phyloP scores from a whole-genome alignment of 371 early-diverging fungal genomes.

The Circinella umbellata region DNA sequence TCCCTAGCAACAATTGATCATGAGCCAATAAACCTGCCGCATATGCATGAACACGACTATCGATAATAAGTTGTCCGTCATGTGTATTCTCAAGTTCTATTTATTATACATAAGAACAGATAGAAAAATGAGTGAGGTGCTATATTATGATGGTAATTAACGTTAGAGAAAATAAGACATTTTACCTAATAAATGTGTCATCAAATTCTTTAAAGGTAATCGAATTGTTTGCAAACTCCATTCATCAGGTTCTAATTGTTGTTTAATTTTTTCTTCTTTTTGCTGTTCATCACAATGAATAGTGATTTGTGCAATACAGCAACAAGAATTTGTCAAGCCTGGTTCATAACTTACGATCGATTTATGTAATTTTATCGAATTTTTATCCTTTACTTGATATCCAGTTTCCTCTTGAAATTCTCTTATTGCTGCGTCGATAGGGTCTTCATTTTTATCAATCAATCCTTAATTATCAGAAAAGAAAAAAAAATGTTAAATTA shows the following conservation, averaged over 20 bases:
- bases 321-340: constrained; percentile 60
- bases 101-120: neutral
- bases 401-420: constrained; percentile 72
- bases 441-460: constrained; percentile 54
- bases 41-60: constrained; percentile 28
- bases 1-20: neutral
- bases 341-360: constrained; percentile 62
- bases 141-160: neutral
- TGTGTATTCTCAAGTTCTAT: constrained; percentile 3
- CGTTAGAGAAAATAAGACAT: neutral
- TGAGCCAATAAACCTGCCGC: constrained; percentile 19
- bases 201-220: constrained; percentile 43
- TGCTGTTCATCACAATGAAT: constrained; percentile 25
- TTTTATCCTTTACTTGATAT: constrained; percentile 27
- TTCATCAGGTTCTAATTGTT: constrained; percentile 55
- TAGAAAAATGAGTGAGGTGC: neutral
- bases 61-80: constrained; percentile 16
- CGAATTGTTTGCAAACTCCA: constrained; percentile 57
- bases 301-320: constrained; percentile 46
- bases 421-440: constrained; percentile 53
- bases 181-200: constrained; percentile 42
- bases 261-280: constrained; percentile 15
- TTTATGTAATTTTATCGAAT: constrained; percentile 18
- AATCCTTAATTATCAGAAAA: constrained; percentile 35
- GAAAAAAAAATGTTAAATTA: too few species aligned